Evolutionary conservation across 192 early-diverging fungal species (phyloP), one percentile per base, ranked within the genome.

Genomic region (Linnemannia hyalina): DNA sequence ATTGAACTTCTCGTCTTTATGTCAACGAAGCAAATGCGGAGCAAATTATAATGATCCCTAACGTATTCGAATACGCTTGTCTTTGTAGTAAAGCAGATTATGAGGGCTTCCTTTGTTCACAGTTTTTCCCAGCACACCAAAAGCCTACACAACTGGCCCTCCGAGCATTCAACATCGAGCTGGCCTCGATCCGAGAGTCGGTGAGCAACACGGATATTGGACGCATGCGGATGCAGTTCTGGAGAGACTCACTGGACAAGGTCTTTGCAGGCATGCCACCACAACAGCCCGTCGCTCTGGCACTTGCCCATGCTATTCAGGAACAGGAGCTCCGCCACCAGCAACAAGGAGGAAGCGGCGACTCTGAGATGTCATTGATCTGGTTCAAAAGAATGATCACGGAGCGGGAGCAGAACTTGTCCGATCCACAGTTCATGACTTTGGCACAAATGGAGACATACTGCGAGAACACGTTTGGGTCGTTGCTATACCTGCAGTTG

Each of bases 131-230:
- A 11, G 73, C 85, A 35, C 82, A 88, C 15, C 88, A 93, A 15
- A 94, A 95, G 47, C 84, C 93, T 32, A 90, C 95, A 8, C 92
- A 93, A 52, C 95, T 93, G 89, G 97, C 93, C 0, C 76, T 98
- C 26, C 92, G 97, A 29, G 97, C 97, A 0, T 94, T 99, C 89
- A 98, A 99, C 87, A 86, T 96, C 52, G 98, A 99, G 88, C 88
- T 97, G 23, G 95, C 97, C 10, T 89, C 88, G 80, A 92, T 97
- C 68, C 90, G 94, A 15, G 96, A 96, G n/a, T 91, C 80, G 29
- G 95, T 96, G 2, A 92, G 92, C 36, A 93, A 95, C 72, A 76
- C 89, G 1, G 81, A 91, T 1, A 92, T 97, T 81, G 97, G 97
- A 0, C 90, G 90, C 72, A 94, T 97, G 92, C 91, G 96, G 29